These are phyloP conservation scores for Aspergillus ochraceus DNA, from an alignment of 2,329 filamentous ascomycete species.

Conservation along the genomic window DNA sequence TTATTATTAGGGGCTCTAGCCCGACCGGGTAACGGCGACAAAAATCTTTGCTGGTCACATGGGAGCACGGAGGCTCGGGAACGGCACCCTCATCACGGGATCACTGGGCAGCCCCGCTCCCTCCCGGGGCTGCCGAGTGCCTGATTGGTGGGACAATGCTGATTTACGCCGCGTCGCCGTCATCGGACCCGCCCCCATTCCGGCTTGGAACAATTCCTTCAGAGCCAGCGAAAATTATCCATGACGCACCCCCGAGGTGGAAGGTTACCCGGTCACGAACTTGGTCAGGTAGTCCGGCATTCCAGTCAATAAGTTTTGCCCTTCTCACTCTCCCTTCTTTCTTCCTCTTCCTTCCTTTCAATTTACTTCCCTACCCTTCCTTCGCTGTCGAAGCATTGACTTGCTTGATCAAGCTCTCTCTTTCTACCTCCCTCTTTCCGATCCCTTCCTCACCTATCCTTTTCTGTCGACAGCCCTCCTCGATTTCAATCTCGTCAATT, in stretches of 20 bases:
- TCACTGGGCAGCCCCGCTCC: constrained; percentile 12
- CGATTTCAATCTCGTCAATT: not conserved
- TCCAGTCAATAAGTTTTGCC: constrained; percentile 2
- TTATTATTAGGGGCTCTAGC: not conserved
- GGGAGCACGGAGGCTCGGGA: constrained; percentile 22
- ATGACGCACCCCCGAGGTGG: constrained; percentile 18
- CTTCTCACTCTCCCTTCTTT: not conserved
- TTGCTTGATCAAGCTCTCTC: constrained; percentile 8
- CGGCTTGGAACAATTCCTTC: constrained; percentile 6
- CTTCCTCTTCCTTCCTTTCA: not conserved
- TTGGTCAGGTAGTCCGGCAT: constrained; percentile 9
- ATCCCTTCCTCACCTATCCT: not conserved
- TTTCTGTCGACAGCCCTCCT: no score
- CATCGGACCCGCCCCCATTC: constrained; percentile 24
- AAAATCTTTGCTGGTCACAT: constrained; percentile 34
- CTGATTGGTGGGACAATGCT: constrained; percentile 32
- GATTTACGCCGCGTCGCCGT: constrained; percentile 21
- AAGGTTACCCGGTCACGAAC: constrained; percentile 21
- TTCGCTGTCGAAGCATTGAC: not conserved
- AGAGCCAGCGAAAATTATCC: not conserved
- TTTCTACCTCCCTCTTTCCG: not conserved
- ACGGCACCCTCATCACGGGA: constrained; percentile 17
- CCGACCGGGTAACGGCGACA: constrained; percentile 5
- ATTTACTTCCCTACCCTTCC: not conserved
- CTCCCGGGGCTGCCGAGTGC: constrained; percentile 20